Conservation (phyloP, 306 rosid genomes). For the Fragaria iinumae region DNA sequence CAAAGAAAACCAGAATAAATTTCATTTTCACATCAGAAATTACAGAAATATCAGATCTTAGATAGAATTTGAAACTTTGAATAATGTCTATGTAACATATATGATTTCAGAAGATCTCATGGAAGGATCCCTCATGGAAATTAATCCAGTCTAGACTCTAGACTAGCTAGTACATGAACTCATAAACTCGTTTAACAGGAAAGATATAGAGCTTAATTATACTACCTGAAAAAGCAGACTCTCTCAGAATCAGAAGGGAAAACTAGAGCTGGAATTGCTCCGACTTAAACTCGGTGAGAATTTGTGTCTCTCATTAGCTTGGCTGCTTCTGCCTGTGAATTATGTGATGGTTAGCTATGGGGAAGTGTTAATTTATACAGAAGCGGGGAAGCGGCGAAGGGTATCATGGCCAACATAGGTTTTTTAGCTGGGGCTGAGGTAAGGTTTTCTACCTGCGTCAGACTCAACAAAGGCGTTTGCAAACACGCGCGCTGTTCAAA, state of each 20-base stretch:
- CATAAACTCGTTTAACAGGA: neutral
- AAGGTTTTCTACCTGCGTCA: neutral
- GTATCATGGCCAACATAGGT: neutral
- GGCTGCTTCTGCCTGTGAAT: neutral
- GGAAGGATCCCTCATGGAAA: neutral
- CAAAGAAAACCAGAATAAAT: neutral
- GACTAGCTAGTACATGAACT: neutral
- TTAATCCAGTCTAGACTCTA: neutral
- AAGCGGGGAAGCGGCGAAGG: neutral
- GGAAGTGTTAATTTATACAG: conserved; percentile 2
- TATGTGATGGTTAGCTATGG: neutral
- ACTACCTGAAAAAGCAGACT: neutral
- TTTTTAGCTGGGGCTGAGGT: neutral
- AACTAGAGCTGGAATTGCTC: neutral
- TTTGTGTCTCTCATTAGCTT: neutral
- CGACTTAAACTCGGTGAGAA: neutral
- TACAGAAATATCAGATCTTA: neutral
- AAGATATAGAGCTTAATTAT: neutral
- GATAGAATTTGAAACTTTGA: neutral
- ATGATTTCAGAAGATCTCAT: neutral
- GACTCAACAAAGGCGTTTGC: neutral
- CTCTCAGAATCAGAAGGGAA: neutral
- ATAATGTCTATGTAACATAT: neutral
- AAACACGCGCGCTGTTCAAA: neutral
- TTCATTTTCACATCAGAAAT: neutral